A percentile compares a stretch with the other conserved stretches of the same genome.
These are phyloP conservation scores for Xylaria longipes DNA, from an alignment of 495 filamentous ascomycete genomes.

Conservation along the genomic window DNA sequence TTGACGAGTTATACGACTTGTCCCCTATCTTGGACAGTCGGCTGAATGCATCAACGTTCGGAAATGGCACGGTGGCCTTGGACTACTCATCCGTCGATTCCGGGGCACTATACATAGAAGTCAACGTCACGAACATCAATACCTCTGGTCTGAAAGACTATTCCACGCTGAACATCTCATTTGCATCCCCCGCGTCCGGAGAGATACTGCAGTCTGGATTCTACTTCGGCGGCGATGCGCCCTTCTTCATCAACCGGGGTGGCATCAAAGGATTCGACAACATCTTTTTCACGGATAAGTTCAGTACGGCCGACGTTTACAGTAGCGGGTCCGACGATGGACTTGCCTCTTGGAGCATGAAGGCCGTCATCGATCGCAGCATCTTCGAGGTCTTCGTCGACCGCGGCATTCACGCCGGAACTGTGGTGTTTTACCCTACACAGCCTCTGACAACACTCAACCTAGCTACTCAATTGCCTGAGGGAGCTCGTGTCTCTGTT, in stretches of 20 bases:
- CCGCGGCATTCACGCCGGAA: slow-evolving; percentile 50
- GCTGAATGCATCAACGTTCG: slow-evolving; percentile 37
- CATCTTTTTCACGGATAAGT: slow-evolving; percentile 58
- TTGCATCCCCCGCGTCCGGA: slow-evolving; percentile 52
- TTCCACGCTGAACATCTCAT: slow-evolving; percentile 58
- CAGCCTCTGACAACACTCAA: slow-evolving; percentile 49
- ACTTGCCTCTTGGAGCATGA: slow-evolving; percentile 25
- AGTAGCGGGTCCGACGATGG: background rate
- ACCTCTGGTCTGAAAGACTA: slow-evolving; percentile 44
- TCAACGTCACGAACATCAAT: slow-evolving; percentile 45
- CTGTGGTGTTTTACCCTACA: slow-evolving; percentile 53
- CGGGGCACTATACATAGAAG: slow-evolving; percentile 54
- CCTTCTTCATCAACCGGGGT: slow-evolving; percentile 56
- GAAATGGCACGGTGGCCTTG: slow-evolving; percentile 46
- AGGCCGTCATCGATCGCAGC: slow-evolving; percentile 56
- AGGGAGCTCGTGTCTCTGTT: slow-evolving; percentile 44
- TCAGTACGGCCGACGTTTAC: slow-evolving; percentile 47
- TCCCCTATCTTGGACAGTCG: slow-evolving; percentile 39
- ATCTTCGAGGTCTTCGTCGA: slow-evolving; percentile 60
- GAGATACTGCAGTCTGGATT: slow-evolving; percentile 57
- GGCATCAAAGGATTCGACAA: slow-evolving; percentile 50
- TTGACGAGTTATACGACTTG: slow-evolving; percentile 47
- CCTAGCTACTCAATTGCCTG: slow-evolving; percentile 45
- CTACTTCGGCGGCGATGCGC: slow-evolving; percentile 51
- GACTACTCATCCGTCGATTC: slow-evolving; percentile 50